Evolutionary conservation across 1,284 basidiomycete species (phyloP).

Genomic region (Inonotus obliquus): DNA sequence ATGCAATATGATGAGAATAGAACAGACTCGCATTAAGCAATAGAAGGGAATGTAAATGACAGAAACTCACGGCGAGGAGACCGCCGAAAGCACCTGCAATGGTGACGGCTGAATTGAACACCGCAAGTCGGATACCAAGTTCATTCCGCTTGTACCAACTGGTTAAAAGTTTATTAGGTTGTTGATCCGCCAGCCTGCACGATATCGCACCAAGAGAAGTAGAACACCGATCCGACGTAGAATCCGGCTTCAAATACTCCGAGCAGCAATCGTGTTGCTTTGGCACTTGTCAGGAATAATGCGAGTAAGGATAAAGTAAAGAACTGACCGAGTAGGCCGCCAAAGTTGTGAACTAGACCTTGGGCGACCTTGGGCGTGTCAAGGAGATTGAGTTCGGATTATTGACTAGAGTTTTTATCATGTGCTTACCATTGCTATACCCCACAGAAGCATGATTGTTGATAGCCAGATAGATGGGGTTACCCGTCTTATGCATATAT

Average conservation of each 20-base stretch:
- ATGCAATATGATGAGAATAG: too few relatives aligned
- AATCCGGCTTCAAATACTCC: constrained; percentile 24
- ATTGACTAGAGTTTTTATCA: background rate
- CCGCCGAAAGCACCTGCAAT: constrained; percentile 23
- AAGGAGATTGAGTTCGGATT: too few relatives aligned
- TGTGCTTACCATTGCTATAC: constrained; percentile 35
- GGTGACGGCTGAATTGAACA: constrained; percentile 26
- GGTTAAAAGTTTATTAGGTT: background rate
- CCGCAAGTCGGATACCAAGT: constrained; percentile 23
- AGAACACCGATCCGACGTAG: constrained; percentile 32
- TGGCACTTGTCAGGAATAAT: background rate
- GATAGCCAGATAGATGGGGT: constrained; percentile 29
- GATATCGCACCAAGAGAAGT: constrained; percentile 68
- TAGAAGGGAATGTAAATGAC: too few relatives aligned
- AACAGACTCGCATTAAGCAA: constrained; percentile 57
- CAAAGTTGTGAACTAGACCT: constrained; percentile 61
- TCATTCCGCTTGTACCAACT: constrained; percentile 24
- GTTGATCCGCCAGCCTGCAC: too few relatives aligned
- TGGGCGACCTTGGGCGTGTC: constrained; percentile 61
- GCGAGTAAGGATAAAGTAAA: constrained; percentile 22
- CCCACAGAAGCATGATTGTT: constrained; percentile 25
- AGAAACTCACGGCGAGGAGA: constrained; percentile 12
- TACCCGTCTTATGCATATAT: constrained; percentile 29
- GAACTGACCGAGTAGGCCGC: constrained; percentile 56
- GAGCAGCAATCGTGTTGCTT: constrained; percentile 20